These are phyloP conservation scores for Rosa chinensis DNA, from an alignment of 306 rosid genomes.

Conservation along the genomic window DNA sequence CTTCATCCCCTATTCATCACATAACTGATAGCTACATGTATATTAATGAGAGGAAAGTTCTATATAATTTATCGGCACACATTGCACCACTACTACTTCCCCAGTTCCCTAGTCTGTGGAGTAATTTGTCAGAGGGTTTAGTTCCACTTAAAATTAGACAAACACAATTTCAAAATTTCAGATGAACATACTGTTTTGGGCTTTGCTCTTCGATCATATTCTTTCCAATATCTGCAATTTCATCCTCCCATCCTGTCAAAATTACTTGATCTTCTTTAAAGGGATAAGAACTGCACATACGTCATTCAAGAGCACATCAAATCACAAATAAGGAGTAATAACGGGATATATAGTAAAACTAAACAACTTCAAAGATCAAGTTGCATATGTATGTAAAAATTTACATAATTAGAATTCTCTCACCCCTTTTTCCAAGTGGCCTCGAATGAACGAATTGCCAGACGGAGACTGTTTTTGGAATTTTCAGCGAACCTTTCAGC, in stretches of 20 bases:
- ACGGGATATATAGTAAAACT: neutral
- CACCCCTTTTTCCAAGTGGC: conserved; percentile 66
- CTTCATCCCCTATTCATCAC: neutral
- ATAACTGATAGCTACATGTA: neutral
- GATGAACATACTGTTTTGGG: conserved; percentile 67
- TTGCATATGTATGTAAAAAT: neutral
- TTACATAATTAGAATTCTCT: neutral
- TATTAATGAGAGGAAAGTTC: neutral
- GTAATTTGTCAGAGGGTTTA: neutral
- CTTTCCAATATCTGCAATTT: conserved; percentile 65
- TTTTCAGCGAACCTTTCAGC: conserved; percentile 46
- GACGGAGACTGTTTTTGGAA: conserved; percentile 67
- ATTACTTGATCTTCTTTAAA: conserved; percentile 51
- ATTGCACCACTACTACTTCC: neutral
- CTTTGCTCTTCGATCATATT: conserved; percentile 63
- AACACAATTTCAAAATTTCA: neutral
- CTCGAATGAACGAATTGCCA: conserved; percentile 83
- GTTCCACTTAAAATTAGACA: neutral
- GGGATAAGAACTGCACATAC: conserved; percentile 44
- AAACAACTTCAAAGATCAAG: neutral
- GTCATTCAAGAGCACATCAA: neutral
- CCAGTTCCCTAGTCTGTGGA: neutral
- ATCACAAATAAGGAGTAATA: neutral
- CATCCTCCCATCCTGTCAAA: conserved; percentile 86
- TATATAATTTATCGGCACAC: neutral